A percentile compares a stretch with the other conserved stretches of the same genome.
phyloP scores from a whole-genome alignment of 345 rosid species.

The Boechera retrofracta region DNA sequence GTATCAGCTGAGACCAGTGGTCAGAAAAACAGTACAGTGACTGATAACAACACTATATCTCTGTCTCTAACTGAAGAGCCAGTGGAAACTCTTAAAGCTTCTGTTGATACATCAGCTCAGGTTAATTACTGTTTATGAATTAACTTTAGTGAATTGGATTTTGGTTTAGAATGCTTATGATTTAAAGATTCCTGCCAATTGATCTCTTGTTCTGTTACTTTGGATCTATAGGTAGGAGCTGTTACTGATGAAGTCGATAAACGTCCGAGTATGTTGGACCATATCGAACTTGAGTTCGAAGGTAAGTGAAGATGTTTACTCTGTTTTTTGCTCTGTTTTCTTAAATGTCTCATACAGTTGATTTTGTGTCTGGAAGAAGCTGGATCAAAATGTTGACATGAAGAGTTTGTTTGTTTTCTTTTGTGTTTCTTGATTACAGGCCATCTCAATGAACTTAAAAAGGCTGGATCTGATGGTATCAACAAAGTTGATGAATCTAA shows the following conservation, averaged over 20 bases:
- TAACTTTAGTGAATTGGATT: conserved; percentile 1
- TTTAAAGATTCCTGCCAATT: background rate
- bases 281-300: conserved; percentile 40
- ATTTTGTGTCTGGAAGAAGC: conserved; percentile 8
- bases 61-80: conserved; percentile 41
- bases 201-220: background rate
- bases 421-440: conserved; percentile 36
- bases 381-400: conserved; percentile 11
- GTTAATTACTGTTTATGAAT: conserved; percentile 11
- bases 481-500: conserved; percentile 37
- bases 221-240: conserved; percentile 42
- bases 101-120: conserved; percentile 36
- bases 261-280: conserved; percentile 42
- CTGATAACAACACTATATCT: conserved; percentile 42
- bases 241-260: conserved; percentile 43
- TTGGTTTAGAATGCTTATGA: background rate
- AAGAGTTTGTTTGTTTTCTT: background rate
- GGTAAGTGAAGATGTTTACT: conserved; percentile 25
- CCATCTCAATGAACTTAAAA: conserved; percentile 31
- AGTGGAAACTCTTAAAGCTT: conserved; percentile 17
- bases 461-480: conserved; percentile 38
- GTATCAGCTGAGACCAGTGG: conserved; percentile 38
- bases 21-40: conserved; percentile 40
- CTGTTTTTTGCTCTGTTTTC: conserved; percentile 29
- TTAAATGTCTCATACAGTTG: background rate